Evolutionary conservation across 2,329 filamentous ascomycete genomes (phyloP).

Genomic region (Curvularia lunata): DNA sequence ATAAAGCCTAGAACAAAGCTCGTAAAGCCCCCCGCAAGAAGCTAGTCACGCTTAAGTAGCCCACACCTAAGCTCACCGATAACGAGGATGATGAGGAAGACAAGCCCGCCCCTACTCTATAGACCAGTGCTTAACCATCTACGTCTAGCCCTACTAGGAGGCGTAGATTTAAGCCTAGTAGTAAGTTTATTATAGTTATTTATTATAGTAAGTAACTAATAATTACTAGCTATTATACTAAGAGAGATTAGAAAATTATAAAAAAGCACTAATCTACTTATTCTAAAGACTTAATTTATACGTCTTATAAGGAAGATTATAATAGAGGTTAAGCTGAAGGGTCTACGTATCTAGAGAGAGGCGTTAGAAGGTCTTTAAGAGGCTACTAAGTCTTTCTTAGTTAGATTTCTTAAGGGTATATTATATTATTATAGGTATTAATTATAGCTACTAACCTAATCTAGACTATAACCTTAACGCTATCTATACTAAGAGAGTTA

Average conservation of each 20-base stretch:
- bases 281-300: background rate
- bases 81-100: too few species aligned
- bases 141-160: background rate
- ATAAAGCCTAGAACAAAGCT: too few species aligned
- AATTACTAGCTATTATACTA: background rate
- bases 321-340: background rate
- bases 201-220: background rate
- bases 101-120: background rate
- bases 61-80: background rate
- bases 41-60: background rate
- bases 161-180: background rate
- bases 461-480: background rate
- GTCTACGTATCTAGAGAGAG: background rate
- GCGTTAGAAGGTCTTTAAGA: background rate
- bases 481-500: too few species aligned
- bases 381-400: background rate
- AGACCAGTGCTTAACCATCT: background rate
- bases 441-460: background rate
- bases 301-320: background rate
- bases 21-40: background rate
- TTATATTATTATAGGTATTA: background rate
- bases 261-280: background rate
- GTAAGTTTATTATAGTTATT: background rate
- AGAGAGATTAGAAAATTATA: background rate
- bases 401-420: background rate